Percentiles rank a stretch among this genome's conserved stretches.
Evolutionary conservation across 139 green algal species (phyloP).

Genomic region (Tetraselmis chui): DNA sequence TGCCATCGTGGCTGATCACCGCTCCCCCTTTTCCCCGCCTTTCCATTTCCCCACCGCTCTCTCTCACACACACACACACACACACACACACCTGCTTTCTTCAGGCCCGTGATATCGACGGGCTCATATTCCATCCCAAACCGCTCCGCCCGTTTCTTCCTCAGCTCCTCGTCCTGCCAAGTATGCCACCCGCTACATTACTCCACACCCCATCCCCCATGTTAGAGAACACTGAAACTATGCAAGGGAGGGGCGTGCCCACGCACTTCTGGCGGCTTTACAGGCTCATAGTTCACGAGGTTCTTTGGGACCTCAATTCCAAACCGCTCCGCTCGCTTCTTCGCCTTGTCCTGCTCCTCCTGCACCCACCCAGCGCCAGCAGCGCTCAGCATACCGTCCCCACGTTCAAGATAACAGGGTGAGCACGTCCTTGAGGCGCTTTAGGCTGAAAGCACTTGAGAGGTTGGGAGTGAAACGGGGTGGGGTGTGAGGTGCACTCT

Average conservation of each 20-base stretch:
- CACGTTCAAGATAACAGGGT: too few species aligned
- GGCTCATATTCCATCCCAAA: constrained; percentile 55
- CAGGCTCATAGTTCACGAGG: constrained; percentile 21
- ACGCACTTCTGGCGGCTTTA: background rate
- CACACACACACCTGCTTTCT: constrained; percentile 48
- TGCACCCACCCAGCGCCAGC: constrained; percentile 29
- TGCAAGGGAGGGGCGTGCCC: too few species aligned
- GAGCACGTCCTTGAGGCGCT: too few species aligned
- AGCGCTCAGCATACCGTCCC: too few species aligned
- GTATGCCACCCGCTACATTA: constrained; percentile 10
- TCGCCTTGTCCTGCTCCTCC: constrained; percentile 57
- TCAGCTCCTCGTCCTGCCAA: constrained; percentile 43
- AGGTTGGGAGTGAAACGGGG: too few species aligned
- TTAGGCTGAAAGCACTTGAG: too few species aligned
- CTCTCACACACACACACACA: too few species aligned
- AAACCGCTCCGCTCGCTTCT: constrained; percentile 50
- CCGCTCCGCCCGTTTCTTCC: constrained; percentile 42
- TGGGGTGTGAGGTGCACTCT: too few species aligned
- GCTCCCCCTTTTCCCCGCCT: background rate
- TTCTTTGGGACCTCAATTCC: background rate
- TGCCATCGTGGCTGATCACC: too few species aligned
- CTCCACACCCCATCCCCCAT: too few species aligned
- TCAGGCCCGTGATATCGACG: constrained; percentile 43
- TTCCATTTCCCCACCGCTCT: too few species aligned
- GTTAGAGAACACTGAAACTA: too few species aligned